Percentiles rank a stretch among this genome's conserved stretches.
These are phyloP conservation scores for Ordospora colligata DNA, from an alignment of 371 early-diverging fungal genomes.

Conservation along the genomic window DNA sequence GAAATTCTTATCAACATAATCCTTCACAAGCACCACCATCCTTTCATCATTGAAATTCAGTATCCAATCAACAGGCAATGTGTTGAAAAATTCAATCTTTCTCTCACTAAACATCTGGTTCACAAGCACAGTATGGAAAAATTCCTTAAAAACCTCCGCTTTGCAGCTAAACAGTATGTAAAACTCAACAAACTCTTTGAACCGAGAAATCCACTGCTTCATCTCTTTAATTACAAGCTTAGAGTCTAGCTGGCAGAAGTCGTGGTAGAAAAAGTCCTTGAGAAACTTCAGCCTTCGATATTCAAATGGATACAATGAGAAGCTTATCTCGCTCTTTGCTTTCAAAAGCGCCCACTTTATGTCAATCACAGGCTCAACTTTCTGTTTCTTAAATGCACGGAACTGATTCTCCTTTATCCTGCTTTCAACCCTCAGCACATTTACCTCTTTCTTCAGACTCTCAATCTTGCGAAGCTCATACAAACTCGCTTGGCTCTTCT, in stretches of 20 bases:
- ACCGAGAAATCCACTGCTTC: neutral
- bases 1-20: conserved; percentile 8
- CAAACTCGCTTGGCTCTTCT: neutral
- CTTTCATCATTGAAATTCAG: conserved; percentile 7
- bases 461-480: neutral
- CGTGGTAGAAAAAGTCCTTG: conserved; percentile 23
- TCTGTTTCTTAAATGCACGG: conserved; percentile 8
- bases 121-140: conserved; percentile 24
- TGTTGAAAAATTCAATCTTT: conserved; percentile 26
- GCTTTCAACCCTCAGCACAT: conserved; percentile 26
- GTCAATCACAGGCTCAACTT: conserved; percentile 4
- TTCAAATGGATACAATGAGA: conserved; percentile 21
- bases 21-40: neutral
- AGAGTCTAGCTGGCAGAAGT: conserved; percentile 23
- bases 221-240: conserved; percentile 20
- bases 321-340: conserved; percentile 1
- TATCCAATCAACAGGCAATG: conserved; percentile 38
- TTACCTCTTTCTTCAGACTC: conserved; percentile 26
- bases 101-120: conserved; percentile 17
- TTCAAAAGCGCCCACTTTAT: conserved; percentile 24
- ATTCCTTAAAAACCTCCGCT: conserved; percentile 34
- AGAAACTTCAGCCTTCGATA: conserved; percentile 23
- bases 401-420: conserved; percentile 43
- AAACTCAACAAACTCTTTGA: conserved; percentile 33
- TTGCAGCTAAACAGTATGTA: conserved; percentile 32